Evolutionary conservation across 75 land plant species (phyloP), one percentile per base, ranked within the genome.

Genomic region (Cupressus sempervirens): DNA sequence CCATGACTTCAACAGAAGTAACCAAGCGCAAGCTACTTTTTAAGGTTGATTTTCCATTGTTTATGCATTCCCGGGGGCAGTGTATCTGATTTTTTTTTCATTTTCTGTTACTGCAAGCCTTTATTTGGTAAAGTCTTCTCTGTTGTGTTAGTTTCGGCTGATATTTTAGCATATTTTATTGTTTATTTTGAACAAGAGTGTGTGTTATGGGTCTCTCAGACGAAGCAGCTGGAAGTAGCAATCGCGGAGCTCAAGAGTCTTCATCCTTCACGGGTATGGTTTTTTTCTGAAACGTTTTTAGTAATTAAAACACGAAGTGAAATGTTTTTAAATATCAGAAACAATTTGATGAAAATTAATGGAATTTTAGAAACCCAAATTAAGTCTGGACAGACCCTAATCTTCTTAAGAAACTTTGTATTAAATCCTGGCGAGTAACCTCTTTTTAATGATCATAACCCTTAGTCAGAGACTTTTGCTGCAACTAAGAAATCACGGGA

Each of bases 241-340:
- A 79, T 68, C 30, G 87, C 88, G 18, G 88, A 87, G 83, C 87
- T 87, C 83, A 85, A 62, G 32, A 85, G 87, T 53, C 84, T 87
- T 82, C 88, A 76, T 26, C 54, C 77, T 30, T 68, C 83, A 5
- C 41, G 88, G 83, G 88, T 87, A 62, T 74, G 29, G 32, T 20
- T 84, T 32, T 43, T 83, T 11, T 82, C 81, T 36, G 3, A 32
- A 72, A 72, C 12, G 15, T 23, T 2, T 72, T 72, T 32, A 4
- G 12, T 32, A 26, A 8, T 29, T 68, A 7, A 32, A 32, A 3
- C 13, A 30, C 3, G 30, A 1, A 32, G 2, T 9, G 32, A 7
- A 23, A 62, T 26, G 8, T 20, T 62, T 62, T 62, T 5, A 0
- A 62, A 23, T 26, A 26, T 62, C 67, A 62, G 62, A 56, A 62